Evolutionary conservation across 306 rosid species (phyloP).

Genomic region (Vigna hirtella): DNA sequence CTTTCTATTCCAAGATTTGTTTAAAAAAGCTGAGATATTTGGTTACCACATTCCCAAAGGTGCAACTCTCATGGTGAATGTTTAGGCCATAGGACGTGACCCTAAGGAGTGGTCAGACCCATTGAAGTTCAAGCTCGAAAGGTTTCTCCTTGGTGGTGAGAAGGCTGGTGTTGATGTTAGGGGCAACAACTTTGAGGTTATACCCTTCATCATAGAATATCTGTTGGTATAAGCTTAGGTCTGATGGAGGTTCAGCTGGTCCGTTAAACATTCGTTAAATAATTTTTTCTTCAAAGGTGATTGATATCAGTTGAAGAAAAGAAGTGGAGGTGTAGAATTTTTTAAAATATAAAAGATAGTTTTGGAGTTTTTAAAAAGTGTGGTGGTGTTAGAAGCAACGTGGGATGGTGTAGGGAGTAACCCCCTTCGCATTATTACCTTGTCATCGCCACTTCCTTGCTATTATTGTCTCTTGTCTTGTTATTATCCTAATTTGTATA

Average conservation of each 20-base stretch:
- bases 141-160: conserved; percentile 56
- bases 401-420: no score
- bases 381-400: no score
- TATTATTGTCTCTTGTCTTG: no score
- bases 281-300: no score
- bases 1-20: conserved; percentile 76
- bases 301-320: no score
- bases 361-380: no score
- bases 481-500: no score
- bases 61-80: conserved; percentile 74
- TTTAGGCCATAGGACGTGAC: conserved; percentile 85
- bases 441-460: no score
- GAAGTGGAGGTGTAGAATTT: no score
- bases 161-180: conserved; percentile 61
- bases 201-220: conserved; percentile 82
- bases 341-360: no score
- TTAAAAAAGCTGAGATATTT: conserved; percentile 55
- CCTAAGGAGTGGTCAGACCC: conserved; percentile 66
- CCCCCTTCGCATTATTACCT: no score
- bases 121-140: conserved; percentile 68
- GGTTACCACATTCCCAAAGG: conserved; percentile 75
- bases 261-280: no score
- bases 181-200: conserved; percentile 67
- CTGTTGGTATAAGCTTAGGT: conserved; percentile 76
- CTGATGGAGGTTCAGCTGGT: conserved; percentile 64